Base-by-base conservation (phyloP, 768 basidiomycete species). In the Gloeostereum incarnatum region DNA sequence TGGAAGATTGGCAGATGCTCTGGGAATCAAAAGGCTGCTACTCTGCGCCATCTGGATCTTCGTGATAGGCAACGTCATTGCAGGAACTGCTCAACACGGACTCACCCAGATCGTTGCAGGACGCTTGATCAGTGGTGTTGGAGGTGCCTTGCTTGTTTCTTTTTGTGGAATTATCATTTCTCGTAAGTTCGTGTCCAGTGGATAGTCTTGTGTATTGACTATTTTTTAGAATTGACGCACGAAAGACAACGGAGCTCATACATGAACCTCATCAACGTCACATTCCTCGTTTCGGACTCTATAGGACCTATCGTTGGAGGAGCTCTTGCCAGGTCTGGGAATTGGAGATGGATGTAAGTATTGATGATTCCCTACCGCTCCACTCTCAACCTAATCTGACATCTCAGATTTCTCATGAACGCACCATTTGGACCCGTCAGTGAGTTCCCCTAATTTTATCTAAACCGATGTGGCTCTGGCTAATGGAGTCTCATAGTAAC, bases 271-370 rank as follows among this genome's bases (percentile, higher is more conserved):
- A 41, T 56, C 24, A 54, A 54, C 30, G 39, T 49, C 14, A 47
- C 48, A 2, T 56, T 56, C 37, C 51, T 46, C 18, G 30, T 56
- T 3, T 38, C 50, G n/a, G 53, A 56, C 31, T 48, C 51, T 14
- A 32, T 52, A 7, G 55, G 53, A 4, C 55, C 55, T 31, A 40
- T 51, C 23, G 40, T 56, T 21, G 53, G 53, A 3, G 47, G 51
- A 21, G 52, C 47, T 3, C 42, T 56, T 8, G 41, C 50, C 3
- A 48, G 48, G 35, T 49, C 52, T 8, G 55, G 51, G 13, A 49
- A 56, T 22, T 56, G 55, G 55, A 44, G 53, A 35, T 56, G 55
- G 55, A 52, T 50, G 52, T 54, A 34, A 14, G 49, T 45, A 6
- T 26, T 30, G 14, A 7, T 40, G 11, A 6, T 32, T 31, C 14